phyloP scores from a whole-genome alignment of 768 basidiomycete species.

The Serendipita vermifera region DNA sequence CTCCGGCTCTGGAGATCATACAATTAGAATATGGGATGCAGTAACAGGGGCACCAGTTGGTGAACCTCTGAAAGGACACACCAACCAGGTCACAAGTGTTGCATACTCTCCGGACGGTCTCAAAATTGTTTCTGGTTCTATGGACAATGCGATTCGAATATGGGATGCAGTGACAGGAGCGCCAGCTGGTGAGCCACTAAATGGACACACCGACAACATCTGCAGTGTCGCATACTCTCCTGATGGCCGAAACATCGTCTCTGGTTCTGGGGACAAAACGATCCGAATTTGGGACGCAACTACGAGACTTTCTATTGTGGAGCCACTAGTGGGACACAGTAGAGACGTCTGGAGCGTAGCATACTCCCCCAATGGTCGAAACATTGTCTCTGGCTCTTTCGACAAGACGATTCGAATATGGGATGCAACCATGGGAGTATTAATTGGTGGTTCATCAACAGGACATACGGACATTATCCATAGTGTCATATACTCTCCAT shows the following conservation, averaged over 20 bases:
- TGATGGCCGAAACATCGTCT: constrained; percentile 15
- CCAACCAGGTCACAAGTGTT: constrained; percentile 3
- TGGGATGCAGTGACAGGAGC: constrained; percentile 19
- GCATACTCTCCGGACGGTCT: constrained; percentile 6
- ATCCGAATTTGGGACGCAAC: constrained; percentile 23
- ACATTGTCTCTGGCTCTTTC: constrained; percentile 22
- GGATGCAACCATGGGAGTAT: constrained; percentile 19
- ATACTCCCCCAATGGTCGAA: constrained; percentile 20
- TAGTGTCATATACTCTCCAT: constrained; percentile 21
- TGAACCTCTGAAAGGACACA: neutral
- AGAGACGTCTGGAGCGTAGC: constrained; percentile 14
- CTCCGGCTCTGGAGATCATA: constrained; percentile 25
- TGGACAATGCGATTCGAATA: constrained; percentile 10
- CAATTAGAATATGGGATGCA: too few species aligned
- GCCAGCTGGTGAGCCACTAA: constrained; percentile 16
- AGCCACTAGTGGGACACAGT: constrained; percentile 16
- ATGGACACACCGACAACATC: constrained; percentile 17
- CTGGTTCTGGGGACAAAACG: constrained; percentile 24
- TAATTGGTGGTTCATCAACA: constrained; percentile 19
- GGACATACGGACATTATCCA: constrained; percentile 19
- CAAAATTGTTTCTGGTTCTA: constrained; percentile 9
- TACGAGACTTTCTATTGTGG: too few species aligned
- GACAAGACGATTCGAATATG: constrained; percentile 22
- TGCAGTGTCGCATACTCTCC: constrained; percentile 22
- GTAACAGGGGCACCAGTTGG: constrained; percentile 14